Conservation (phyloP, 192 early-diverging fungal species). For the Pilobolus umbonatus region DNA sequence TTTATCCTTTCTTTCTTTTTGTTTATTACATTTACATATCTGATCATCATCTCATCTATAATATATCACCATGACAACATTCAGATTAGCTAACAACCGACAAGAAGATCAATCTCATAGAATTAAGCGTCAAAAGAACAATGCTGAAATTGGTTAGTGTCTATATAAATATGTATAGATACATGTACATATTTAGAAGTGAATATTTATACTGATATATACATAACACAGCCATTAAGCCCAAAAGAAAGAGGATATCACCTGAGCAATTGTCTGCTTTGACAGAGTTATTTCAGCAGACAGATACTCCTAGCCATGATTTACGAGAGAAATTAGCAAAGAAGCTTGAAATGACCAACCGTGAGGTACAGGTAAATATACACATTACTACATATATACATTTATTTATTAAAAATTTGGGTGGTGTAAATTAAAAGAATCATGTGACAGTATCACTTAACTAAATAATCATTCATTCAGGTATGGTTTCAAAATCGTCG, state of each 20-base stretch:
- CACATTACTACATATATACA: background rate
- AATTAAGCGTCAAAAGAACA: constrained; percentile 13
- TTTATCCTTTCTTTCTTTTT: background rate
- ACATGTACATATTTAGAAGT: too few relatives aligned
- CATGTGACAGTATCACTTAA: constrained; percentile 23
- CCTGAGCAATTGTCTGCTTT: constrained; percentile 67
- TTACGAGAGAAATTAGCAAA: constrained; percentile 68
- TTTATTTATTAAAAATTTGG: background rate
- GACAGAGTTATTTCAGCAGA: constrained; percentile 63
- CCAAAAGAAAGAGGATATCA: constrained; percentile 73
- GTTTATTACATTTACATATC: background rate
- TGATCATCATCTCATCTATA: background rate
- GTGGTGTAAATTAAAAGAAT: constrained; percentile 6
- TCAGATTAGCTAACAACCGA: background rate
- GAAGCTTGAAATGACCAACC: constrained; percentile 70
- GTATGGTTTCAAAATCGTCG: constrained; percentile 87
- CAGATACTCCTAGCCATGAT: constrained; percentile 74
- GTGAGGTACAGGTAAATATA: constrained; percentile 65
- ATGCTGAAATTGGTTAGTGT: constrained; percentile 2
- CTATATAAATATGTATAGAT: too few relatives aligned
- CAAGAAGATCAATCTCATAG: background rate
- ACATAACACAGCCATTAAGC: constrained; percentile 38
- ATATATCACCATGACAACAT: constrained; percentile 1
- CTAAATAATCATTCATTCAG: constrained; percentile 24
- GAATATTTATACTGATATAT: too few relatives aligned